A percentile compares a stretch with the other conserved stretches of the same genome.
Conservation (phyloP, 352 stramenopile species). For the Phytopythium mirpurense region DNA sequence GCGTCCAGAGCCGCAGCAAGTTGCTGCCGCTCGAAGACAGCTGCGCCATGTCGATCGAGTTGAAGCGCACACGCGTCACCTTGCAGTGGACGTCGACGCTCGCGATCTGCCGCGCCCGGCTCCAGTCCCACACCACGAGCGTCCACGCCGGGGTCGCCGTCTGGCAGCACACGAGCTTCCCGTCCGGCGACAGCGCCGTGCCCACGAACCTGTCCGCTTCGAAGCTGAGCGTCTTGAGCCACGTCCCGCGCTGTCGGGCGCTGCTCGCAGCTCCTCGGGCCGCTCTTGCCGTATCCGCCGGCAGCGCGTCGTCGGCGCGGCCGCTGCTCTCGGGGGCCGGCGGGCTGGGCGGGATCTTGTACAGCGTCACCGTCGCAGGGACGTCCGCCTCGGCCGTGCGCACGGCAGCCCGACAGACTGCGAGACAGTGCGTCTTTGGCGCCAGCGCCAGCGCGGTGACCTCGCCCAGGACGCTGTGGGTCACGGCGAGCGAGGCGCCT, state of each 20-base stretch:
- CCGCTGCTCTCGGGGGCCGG: constrained; percentile 1
- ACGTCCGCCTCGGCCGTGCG: constrained; percentile 14
- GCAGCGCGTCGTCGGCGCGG: neutral
- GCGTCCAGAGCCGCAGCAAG: constrained; percentile 69
- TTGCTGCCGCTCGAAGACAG: constrained; percentile 66
- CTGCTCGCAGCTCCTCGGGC: neutral
- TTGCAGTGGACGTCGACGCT: constrained; percentile 59
- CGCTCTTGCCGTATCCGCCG: constrained; percentile 6
- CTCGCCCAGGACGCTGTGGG: constrained; percentile 28
- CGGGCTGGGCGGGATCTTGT: constrained; percentile 11
- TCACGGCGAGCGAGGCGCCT: neutral
- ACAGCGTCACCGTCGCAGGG: constrained; percentile 32
- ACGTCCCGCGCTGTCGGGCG: constrained; percentile 4
- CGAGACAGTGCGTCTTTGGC: constrained; percentile 41
- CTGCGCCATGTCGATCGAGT: constrained; percentile 73
- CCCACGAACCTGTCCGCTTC: constrained; percentile 46
- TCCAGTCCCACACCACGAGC: constrained; percentile 76
- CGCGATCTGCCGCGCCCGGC: constrained; percentile 54
- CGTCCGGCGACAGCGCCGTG: constrained; percentile 56
- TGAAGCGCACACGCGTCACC: constrained; percentile 71
- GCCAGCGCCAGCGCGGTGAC: constrained; percentile 71
- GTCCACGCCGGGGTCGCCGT: constrained; percentile 47
- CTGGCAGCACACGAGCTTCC: constrained; percentile 61
- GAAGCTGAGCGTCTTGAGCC: constrained; percentile 46
- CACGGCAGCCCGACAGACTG: constrained; percentile 47